Evolutionary conservation across 306 rosid genomes (phyloP), one percentile per base, ranked within the genome.

Genomic region (Dalbergia cochinchinensis): DNA sequence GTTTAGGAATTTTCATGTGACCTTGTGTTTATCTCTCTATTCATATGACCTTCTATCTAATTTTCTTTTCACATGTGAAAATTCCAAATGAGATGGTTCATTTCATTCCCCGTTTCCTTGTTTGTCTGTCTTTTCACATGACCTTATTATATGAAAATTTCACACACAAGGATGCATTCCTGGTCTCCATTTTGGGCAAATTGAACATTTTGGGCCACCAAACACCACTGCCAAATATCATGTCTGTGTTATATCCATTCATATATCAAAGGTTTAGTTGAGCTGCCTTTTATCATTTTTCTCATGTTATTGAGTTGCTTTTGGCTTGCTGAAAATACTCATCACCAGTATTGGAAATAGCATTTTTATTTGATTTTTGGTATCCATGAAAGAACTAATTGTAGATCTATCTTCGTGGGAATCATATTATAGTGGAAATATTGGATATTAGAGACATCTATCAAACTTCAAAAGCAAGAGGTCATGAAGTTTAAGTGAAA

Each of bases 271-370:
- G 20, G 37, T 51, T 70, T 59, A 58, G 67, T 76, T 78, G 68
- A 54, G 51, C 15, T 67, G 54, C 64, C 70, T 73, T 66, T 34
- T 5, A 11, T 33, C 35, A 39, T 65, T 73, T 35, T 62, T 1
- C 60, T 11, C 13, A 6, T 5, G n/a, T 18, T 68, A 22, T 44
- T 14, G 1, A 67, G 48, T 41, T 65, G 65, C 50, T 66, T 20
- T 69, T 69, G 68, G 53, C 41, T 76, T 82, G 14, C 71, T 19
- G 54, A 41, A 16, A 37, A 62, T 82, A 60, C 47, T 76, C 39
- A 75, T 65, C 69, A 47, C 50, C 41, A 11, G 54, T 58, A 39
- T 51, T 51, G 20, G 54, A 57, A 68, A n/a, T 65, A 41, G 41
- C 59, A 39, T 55, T 47, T 51, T 20, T 37, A 55, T 65, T 35